A percentile compares a stretch with the other conserved stretches of the same genome.
phyloP scores from a whole-genome alignment of 2,329 filamentous ascomycete species.

The Exophiala sideris region DNA sequence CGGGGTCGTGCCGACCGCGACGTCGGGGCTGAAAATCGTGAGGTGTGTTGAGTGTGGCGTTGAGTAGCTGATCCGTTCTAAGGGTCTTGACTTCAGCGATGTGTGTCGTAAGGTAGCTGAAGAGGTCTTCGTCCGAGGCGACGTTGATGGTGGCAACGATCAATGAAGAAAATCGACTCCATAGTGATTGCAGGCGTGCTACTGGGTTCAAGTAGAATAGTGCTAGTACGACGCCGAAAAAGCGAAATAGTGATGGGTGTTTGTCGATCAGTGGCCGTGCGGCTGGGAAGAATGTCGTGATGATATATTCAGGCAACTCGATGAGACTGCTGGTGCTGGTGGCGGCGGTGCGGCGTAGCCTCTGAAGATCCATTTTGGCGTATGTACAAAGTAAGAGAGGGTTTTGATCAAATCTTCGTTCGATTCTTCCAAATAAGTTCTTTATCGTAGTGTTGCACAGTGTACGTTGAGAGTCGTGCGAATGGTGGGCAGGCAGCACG shows the following conservation, averaged over 20 bases:
- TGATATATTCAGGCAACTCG: constrained; percentile 26
- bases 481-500: too few species aligned
- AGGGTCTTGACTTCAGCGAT: constrained; percentile 23
- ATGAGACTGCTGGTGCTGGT: constrained; percentile 17
- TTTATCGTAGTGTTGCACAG: too few species aligned
- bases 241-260: constrained; percentile 25
- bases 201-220: constrained; percentile 28
- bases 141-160: constrained; percentile 25
- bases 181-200: constrained; percentile 23
- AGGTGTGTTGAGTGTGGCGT: constrained; percentile 24
- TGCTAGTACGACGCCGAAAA: constrained; percentile 27
- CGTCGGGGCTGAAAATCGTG: constrained; percentile 12
- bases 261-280: constrained; percentile 26
- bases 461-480: too few species aligned
- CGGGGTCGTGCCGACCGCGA: constrained; percentile 21
- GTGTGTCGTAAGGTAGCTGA: constrained; percentile 24
- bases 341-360: constrained; percentile 10
- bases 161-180: constrained; percentile 24
- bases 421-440: too few species aligned
- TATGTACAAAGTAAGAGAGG: background rate
- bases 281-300: constrained; percentile 26
- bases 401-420: background rate
- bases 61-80: constrained; percentile 25
- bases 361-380: constrained; percentile 19
- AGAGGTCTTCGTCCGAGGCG: constrained; percentile 29